phyloP scores from a whole-genome alignment of 2,329 filamentous ascomycete species.

The Hypoxylon sp. region DNA sequence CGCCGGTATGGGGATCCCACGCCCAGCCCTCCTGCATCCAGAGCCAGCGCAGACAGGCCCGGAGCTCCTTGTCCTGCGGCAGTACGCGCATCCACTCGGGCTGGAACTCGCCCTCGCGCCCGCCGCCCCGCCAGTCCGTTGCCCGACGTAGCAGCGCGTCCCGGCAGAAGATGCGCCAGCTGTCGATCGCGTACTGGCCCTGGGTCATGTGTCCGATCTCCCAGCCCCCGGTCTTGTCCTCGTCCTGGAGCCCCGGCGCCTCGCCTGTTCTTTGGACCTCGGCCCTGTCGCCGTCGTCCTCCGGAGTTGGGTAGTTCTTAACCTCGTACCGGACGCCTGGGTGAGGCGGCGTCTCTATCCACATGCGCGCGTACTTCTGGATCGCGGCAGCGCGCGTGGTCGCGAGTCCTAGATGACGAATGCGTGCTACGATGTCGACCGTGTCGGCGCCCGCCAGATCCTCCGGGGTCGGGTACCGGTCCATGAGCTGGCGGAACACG shows the following conservation, averaged over 20 bases:
- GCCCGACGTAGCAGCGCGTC: slow-evolving; percentile 75
- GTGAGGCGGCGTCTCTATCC: slow-evolving; percentile 69
- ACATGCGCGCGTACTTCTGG: slow-evolving; percentile 73
- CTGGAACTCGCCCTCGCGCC: slow-evolving; percentile 65
- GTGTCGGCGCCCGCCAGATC: slow-evolving; percentile 66
- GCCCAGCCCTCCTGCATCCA: slow-evolving; percentile 87
- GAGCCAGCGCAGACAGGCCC: slow-evolving; percentile 87
- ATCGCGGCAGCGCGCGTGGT: slow-evolving; percentile 72
- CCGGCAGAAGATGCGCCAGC: slow-evolving; percentile 92
- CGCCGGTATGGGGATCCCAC: slow-evolving; percentile 79
- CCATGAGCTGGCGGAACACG: slow-evolving; percentile 73
- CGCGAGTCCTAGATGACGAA: slow-evolving; percentile 75
- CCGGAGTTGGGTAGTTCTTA: slow-evolving; percentile 53
- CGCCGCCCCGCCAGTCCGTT: slow-evolving; percentile 69
- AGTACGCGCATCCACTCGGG: slow-evolving; percentile 91
- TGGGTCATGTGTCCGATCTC: slow-evolving; percentile 88
- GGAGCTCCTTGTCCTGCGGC: slow-evolving; percentile 86
- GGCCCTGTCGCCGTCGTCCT: slow-evolving; percentile 40
- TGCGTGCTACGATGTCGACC: slow-evolving; percentile 66
- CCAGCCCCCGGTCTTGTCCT: slow-evolving; percentile 59
- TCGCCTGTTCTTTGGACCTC: slow-evolving; percentile 44
- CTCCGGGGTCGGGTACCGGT: slow-evolving; percentile 70
- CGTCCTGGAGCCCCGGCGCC: slow-evolving; percentile 39
- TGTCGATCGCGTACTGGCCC: slow-evolving; percentile 84
- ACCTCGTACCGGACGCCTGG: slow-evolving; percentile 63